These are phyloP conservation scores for Aspergillus bertholletiae DNA, from an alignment of 495 filamentous ascomycete genomes.

Conservation along the genomic window DNA sequence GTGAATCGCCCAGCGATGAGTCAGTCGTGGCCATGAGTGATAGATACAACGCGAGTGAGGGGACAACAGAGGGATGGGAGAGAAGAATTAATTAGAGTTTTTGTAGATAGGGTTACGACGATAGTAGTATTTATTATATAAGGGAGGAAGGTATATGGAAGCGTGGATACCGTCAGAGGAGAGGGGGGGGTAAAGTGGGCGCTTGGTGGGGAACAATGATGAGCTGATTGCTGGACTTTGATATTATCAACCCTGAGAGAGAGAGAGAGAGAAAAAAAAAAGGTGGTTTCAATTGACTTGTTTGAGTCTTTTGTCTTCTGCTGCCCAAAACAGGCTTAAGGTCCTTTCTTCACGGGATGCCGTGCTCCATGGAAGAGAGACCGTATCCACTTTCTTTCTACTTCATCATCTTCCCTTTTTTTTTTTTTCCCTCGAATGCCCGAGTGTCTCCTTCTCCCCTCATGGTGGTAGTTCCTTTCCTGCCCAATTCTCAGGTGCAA, in stretches of 20 bases:
- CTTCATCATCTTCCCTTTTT: not conserved
- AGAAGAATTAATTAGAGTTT: not conserved
- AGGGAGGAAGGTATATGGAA: not conserved
- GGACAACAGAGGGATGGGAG: not conserved
- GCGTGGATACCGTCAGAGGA: not conserved
- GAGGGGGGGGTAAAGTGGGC: not conserved
- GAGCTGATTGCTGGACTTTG: no score
- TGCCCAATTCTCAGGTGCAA: no score
- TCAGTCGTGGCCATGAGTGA: not conserved
- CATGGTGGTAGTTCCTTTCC: no score
- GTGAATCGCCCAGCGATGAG: slow-evolving; percentile 21
- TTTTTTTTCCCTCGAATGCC: not conserved
- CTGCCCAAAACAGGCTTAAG: not conserved
- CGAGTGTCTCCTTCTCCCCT: no score
- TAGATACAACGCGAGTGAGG: not conserved
- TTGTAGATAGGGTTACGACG: not conserved
- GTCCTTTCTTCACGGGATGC: not conserved
- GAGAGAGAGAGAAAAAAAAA: not conserved
- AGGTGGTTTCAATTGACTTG: not conserved
- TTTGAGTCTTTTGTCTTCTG: not conserved
- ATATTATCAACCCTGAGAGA: not conserved
- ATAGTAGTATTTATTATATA: not conserved
- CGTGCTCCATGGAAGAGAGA: not conserved
- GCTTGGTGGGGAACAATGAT: no score
- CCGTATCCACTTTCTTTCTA: not conserved